Evolutionary conservation across 345 rosid genomes (phyloP), one percentile per base, ranked within the genome.

Genomic region (Nasturtium officinale): DNA sequence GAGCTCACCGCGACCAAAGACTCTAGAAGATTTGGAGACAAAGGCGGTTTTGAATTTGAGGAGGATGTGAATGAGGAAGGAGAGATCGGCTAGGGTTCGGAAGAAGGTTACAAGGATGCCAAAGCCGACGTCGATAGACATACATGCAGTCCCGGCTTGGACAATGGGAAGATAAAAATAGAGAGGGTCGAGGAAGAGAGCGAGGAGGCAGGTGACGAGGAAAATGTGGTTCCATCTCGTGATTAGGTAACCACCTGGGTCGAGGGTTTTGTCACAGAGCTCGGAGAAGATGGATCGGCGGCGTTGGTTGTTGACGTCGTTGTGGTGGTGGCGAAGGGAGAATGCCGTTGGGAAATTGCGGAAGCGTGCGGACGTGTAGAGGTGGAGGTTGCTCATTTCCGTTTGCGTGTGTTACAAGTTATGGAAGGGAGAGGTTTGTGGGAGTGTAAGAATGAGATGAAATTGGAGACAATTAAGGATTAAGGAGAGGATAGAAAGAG

Each of bases 1-100:
- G 15, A 92, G 96, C 79, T 92, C 92, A 7, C 96, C 98, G 3
- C 87, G 79, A 17, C 98, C 98, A 35, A 87, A 86, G 40, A 92
- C 92, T 74, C 96, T 78, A 9, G 94, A 87, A 23, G 78, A 81
- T 7, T 89, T 94, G 9, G 88, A 83, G 42, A 88, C 85, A 53
- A 82, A 92, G 0, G 96, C 95, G 0, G 85, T 85, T 72, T 89
- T 82, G 70, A 92, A 88, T 83, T 90, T 90, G 26, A 92, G 68
- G 65, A 82, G 3, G 56, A 90, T 79, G 80, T 92, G 96, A 73
- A 86, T 58, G 79, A 88, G 37, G 61, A 85, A 90, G 75, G 79
- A 82, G 30, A 86, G 51, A 76, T 92, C 98, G 9, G 90, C 83
- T 56, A 85, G 63, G 65, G 90, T 88, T 12, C 96, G 87, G 30